phyloP scores from a whole-genome alignment of 192 early-diverging fungal genomes.

The Rhizophagus sp. region DNA sequence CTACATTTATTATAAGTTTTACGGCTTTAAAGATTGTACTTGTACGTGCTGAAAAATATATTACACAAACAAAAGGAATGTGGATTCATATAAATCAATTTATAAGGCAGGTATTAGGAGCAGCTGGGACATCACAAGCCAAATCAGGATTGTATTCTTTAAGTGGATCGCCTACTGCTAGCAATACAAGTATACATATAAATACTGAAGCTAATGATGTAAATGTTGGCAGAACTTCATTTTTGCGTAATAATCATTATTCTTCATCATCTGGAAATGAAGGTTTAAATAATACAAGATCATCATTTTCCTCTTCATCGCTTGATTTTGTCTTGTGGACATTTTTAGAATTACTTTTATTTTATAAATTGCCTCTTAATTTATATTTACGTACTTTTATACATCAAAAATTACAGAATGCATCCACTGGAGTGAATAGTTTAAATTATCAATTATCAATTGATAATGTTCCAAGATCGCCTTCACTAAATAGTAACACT shows the following conservation, averaged over 20 bases:
- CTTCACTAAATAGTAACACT: not conserved
- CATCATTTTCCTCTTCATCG: slow-evolving; percentile 34
- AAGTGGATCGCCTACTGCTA: slow-evolving; percentile 27
- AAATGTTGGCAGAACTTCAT: slow-evolving; percentile 6
- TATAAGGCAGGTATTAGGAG: slow-evolving; percentile 38
- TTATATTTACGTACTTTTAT: slow-evolving; percentile 30
- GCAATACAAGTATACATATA: slow-evolving; percentile 24
- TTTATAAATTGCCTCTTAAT: slow-evolving; percentile 46
- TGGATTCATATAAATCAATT: slow-evolving; percentile 54
- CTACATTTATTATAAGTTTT: slow-evolving; percentile 48
- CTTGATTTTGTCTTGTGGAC: slow-evolving; percentile 53
- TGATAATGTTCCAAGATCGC: not conserved
- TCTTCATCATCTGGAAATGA: not conserved
- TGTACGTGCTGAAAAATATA: slow-evolving; percentile 47
- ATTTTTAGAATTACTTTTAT: slow-evolving; percentile 54
- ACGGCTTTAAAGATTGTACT: slow-evolving; percentile 56
- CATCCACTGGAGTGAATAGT: not conserved
- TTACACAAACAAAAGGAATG: slow-evolving; percentile 44
- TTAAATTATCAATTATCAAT: not conserved
- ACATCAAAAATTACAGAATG: slow-evolving; percentile 25
- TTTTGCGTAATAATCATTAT: not conserved
- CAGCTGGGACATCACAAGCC: slow-evolving; percentile 18
- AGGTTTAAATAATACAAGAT: slow-evolving; percentile 1
- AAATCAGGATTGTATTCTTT: not conserved
- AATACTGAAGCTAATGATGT: not conserved